Evolutionary conservation across 495 filamentous ascomycete genomes (phyloP).

Genomic region (Xylaria acuta): DNA sequence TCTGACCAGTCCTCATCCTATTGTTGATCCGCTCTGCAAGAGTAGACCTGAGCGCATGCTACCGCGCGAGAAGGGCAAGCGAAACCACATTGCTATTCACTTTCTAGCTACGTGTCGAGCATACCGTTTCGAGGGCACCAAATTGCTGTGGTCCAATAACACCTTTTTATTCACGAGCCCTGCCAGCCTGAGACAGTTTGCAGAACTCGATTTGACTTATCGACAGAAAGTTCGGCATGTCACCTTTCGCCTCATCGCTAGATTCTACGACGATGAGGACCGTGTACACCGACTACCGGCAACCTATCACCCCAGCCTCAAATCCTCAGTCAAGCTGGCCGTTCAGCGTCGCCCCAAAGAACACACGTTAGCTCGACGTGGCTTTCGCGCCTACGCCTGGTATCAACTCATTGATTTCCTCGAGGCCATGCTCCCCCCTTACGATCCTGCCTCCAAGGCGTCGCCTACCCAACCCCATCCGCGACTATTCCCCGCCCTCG

Average conservation of each 20-base stretch:
- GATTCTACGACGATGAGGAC: constrained; percentile 54
- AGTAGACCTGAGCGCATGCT: constrained; percentile 41
- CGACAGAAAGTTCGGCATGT: constrained; percentile 47
- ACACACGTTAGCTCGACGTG: constrained; percentile 42
- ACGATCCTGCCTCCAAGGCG: constrained; percentile 32
- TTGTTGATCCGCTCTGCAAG: constrained; percentile 55
- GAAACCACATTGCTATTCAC: constrained; percentile 48
- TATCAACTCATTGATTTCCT: constrained; percentile 54
- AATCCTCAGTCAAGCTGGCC: constrained; percentile 39
- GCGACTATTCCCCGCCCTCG: constrained; percentile 49
- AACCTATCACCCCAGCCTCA: constrained; percentile 39
- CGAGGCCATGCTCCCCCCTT: constrained; percentile 46
- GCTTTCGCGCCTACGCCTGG: constrained; percentile 57
- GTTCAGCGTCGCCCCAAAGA: constrained; percentile 44
- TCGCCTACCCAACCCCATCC: constrained; percentile 31
- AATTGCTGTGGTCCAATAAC: constrained; percentile 52
- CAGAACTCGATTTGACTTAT: constrained; percentile 38
- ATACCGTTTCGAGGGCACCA: constrained; percentile 48
- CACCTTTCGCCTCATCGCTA: constrained; percentile 53
- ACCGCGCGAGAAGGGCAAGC: constrained; percentile 41
- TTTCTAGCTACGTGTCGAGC: constrained; percentile 52
- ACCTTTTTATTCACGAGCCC: constrained; percentile 54
- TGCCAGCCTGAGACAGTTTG: constrained; percentile 49
- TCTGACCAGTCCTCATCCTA: constrained; percentile 50
- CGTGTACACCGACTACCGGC: constrained; percentile 38